Evolutionary conservation across 1,284 basidiomycete genomes (phyloP), one percentile per base, ranked within the genome.

Genomic region (Ustilago sp.): DNA sequence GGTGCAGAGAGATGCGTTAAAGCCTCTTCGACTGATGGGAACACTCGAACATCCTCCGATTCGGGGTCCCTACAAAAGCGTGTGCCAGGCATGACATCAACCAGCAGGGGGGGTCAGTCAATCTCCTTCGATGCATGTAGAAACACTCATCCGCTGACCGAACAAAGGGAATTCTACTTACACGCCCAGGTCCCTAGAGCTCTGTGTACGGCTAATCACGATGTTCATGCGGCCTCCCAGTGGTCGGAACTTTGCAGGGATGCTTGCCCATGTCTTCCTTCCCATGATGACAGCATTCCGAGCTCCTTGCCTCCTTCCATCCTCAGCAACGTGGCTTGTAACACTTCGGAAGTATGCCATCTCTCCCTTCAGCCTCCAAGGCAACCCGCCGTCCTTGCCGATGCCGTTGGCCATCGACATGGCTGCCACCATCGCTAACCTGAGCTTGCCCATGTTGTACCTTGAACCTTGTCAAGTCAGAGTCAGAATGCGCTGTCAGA

Each of bases 241-340:
- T 3, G 97, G 97, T 71, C 93, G 90, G 87, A 93, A 94, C 86
- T 91, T 93, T 8, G 85, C 79, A n/a, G 97, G 96, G 68, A 99
- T 99, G 85, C 93, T 94, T 86, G 97, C 94, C 97, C 97, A 99
- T 19, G 95, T 98, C 83, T 94, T 95, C 55, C 95, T 89, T 7
- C 97, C 97, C 97, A 99, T 99, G 67, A 99, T 88, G 41, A 98
- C 92, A 2, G 90, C 91, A 86, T 99, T 99, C 66, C 87, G 87
- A 19, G 50, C 52, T n/a, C 64, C 69, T 12, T 51, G 19, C 15
- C 45, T 52, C 51, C 64, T 57, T 12, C 53, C 64, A 6, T 54
- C 65, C 13, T 64, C 58, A 13, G 63, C 23, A 3, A 92, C 90
- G 53, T 86, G 87, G 2, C 90, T 90, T 5, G 94, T 95, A 66